phyloP scores from a whole-genome alignment of 2,329 filamentous ascomycete species.

The Teratosphaeriaceae sp. region DNA sequence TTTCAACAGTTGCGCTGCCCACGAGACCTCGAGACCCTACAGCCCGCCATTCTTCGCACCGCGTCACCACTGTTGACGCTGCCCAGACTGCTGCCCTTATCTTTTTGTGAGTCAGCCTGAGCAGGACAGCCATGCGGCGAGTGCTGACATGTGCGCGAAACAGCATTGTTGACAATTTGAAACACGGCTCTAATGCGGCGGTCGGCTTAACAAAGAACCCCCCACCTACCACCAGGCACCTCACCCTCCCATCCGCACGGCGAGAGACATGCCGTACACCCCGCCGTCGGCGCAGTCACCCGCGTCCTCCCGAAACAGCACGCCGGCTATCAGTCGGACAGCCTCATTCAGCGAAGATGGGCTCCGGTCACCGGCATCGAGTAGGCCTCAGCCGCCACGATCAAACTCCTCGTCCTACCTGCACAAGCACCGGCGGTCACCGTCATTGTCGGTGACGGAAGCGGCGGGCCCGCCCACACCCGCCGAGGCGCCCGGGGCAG shows the following conservation, averaged over 20 bases:
- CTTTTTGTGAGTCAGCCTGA: slow-evolving; percentile 24
- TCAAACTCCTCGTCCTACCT: slow-evolving; percentile 56
- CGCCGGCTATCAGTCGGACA: slow-evolving; percentile 43
- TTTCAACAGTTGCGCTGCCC: slow-evolving; percentile 34
- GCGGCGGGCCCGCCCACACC: slow-evolving; percentile 22
- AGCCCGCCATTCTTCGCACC: slow-evolving; percentile 7
- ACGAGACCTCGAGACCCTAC: slow-evolving; percentile 15
- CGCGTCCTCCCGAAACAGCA: slow-evolving; percentile 48
- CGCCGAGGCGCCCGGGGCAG: slow-evolving; percentile 18
- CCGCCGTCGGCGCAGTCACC: slow-evolving; percentile 63
- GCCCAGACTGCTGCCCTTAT: slow-evolving; percentile 19
- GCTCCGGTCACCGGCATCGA: slow-evolving; percentile 29
- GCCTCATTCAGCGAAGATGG: slow-evolving; percentile 42
- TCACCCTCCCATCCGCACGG: slow-evolving; percentile 14
- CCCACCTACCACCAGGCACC: slow-evolving; percentile 26
- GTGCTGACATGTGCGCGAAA: slow-evolving; percentile 6
- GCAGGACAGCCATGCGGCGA: neutral
- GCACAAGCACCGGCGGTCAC: slow-evolving; percentile 54
- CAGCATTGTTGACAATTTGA: slow-evolving; percentile 15
- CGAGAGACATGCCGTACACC: slow-evolving; percentile 75
- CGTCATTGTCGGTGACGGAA: slow-evolving; percentile 39
- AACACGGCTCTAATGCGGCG: slow-evolving; percentile 36
- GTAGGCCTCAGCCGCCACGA: slow-evolving; percentile 45
- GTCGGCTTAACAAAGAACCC: slow-evolving; percentile 27
- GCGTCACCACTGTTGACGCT: slow-evolving; percentile 12